Conservation (phyloP, 176 grass and related monocot genomes). For the Oryza australiensis region DNA sequence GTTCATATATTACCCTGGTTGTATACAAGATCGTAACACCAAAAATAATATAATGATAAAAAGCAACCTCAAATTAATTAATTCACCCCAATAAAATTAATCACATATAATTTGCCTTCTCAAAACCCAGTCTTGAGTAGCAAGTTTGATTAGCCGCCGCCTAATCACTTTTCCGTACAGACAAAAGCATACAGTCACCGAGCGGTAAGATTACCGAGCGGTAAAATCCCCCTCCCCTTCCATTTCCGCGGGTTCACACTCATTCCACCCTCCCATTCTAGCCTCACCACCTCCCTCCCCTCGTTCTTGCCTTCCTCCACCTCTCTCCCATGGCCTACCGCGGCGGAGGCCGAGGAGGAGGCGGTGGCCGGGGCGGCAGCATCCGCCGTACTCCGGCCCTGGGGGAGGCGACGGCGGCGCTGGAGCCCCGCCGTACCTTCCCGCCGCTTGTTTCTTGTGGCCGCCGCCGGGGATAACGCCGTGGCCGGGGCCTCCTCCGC, state of each 20-base stretch:
- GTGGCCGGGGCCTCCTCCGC: neutral
- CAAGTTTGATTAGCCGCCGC: no score
- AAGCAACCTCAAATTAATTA: no score
- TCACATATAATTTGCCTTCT: no score
- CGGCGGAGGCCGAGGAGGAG: neutral
- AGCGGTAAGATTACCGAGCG: neutral
- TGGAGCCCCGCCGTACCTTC: slow-evolving; percentile 5
- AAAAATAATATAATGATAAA: no score
- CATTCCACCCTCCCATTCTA: neutral
- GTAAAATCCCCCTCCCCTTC: neutral
- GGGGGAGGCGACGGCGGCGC: neutral
- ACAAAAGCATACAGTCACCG: neutral
- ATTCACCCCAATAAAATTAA: no score
- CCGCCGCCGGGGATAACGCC: neutral
- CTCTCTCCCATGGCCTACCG: slow-evolving; percentile 44
- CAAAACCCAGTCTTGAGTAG: neutral
- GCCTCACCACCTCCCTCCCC: neutral
- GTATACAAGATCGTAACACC: no score
- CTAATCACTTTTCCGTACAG: neutral
- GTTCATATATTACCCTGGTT: no score
- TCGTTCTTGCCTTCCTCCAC: neutral
- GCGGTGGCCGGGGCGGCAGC: neutral
- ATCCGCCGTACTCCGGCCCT: no score
- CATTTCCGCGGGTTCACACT: neutral
- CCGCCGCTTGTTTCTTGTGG: no score